Percentiles rank a stretch among this genome's conserved stretches.
Evolutionary conservation across 148 eudicot species (phyloP).

Genomic region (Nepenthes gracilis): DNA sequence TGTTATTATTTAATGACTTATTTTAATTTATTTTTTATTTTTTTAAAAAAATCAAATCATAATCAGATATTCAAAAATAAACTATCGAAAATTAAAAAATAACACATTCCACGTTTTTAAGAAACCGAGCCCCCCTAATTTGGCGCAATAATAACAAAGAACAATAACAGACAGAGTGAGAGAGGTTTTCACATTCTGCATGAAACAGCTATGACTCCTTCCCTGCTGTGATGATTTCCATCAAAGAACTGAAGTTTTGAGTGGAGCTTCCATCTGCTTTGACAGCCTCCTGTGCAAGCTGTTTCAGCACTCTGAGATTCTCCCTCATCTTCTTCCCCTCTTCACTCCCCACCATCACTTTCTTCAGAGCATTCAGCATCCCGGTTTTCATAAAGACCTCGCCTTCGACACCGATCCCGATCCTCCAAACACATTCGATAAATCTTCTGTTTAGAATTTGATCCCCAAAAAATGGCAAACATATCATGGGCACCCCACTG

Average conservation of each 20-base stretch:
- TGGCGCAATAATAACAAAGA: no score
- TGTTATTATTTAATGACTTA: no score
- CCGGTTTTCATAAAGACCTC: constrained; percentile 27
- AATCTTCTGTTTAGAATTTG: constrained; percentile 36
- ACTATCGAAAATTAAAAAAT: no score
- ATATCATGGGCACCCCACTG: constrained; percentile 51
- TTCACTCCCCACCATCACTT: constrained; percentile 24
- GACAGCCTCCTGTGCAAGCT: constrained; percentile 22
- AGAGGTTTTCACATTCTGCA: no score
- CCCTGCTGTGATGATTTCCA: neutral
- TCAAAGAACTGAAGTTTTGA: constrained; percentile 19
- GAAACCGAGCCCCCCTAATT: no score
- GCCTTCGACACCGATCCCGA: constrained; percentile 38
- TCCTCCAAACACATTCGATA: constrained; percentile 31
- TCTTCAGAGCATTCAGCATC: constrained; percentile 14
- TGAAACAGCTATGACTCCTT: neutral
- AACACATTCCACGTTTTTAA: no score
- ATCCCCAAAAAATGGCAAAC: constrained; percentile 61
- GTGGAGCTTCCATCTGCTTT: constrained; percentile 27
- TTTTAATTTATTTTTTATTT: no score
- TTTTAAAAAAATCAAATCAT: no score
- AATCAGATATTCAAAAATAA: no score
- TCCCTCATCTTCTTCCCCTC: constrained; percentile 24
- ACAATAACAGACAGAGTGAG: no score
- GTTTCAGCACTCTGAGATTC: constrained; percentile 14